Percentiles rank a stretch among this genome's conserved stretches.
Evolutionary conservation across 179 eudicot species (phyloP).

Genomic region (Carnegiea gigantea): DNA sequence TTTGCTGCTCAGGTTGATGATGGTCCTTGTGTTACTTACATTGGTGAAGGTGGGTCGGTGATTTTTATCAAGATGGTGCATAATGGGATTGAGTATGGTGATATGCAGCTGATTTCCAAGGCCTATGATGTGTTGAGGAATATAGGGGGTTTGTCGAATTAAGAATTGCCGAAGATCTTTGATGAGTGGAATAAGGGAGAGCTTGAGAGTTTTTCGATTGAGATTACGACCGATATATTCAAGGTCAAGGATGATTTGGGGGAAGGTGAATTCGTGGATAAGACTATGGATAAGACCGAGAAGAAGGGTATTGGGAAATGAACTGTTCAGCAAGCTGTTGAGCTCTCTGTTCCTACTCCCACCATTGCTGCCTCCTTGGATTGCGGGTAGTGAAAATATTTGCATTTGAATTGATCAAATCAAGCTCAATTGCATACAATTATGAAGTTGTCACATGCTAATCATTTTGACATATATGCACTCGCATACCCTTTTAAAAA

Average conservation of each 20-base stretch:
- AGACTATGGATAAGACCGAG: constrained; percentile 48
- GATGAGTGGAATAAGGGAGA: constrained; percentile 48
- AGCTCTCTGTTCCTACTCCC: constrained; percentile 49
- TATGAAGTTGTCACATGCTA: too few species aligned
- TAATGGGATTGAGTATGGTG: constrained; percentile 53
- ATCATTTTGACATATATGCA: too few species aligned
- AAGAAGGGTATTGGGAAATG: constrained; percentile 55
- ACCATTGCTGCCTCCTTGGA: constrained; percentile 50
- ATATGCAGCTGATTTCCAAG: constrained; percentile 53
- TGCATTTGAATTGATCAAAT: too few species aligned
- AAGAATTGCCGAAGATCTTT: constrained; percentile 40
- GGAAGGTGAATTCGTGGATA: constrained; percentile 42
- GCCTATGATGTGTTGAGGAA: constrained; percentile 46
- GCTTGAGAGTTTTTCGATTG: constrained; percentile 49
- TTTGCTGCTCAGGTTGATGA: constrained; percentile 52
- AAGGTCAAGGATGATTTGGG: constrained; percentile 45
- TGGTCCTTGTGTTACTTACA: constrained; percentile 50
- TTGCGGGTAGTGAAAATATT: constrained; percentile 29
- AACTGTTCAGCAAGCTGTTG: constrained; percentile 55
- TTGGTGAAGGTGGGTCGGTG: constrained; percentile 47
- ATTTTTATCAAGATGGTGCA: constrained; percentile 54
- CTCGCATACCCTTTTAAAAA: too few species aligned
- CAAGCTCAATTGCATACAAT: too few species aligned
- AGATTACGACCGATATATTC: constrained; percentile 49
- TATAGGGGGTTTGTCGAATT: constrained; percentile 40